Conservation (phyloP, 176 grass and related monocot genomes). For the Dactylis glomerata region DNA sequence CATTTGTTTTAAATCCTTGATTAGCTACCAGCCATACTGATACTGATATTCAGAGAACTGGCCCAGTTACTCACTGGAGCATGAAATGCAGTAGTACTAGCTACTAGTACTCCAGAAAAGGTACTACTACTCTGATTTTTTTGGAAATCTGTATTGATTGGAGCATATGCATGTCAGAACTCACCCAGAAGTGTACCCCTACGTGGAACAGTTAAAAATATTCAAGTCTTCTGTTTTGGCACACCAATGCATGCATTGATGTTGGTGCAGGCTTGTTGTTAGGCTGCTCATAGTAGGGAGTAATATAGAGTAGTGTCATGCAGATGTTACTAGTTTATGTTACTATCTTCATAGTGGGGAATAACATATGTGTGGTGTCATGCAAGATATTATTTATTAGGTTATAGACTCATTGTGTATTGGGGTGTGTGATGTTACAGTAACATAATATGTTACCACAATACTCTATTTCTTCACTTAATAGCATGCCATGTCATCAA, state of each 20-base stretch:
- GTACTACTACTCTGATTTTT: slow-evolving; percentile 15
- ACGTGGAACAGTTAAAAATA: slow-evolving; percentile 7
- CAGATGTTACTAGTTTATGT: too few relatives aligned
- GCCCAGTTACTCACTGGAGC: background rate
- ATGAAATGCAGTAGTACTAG: background rate
- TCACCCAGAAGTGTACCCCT: background rate
- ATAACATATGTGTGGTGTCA: too few relatives aligned
- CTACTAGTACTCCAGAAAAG: background rate
- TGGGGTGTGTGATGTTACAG: too few relatives aligned
- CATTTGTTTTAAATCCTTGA: background rate
- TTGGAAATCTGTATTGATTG: background rate
- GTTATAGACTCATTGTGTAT: too few relatives aligned
- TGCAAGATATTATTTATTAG: too few relatives aligned
- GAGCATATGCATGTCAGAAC: slow-evolving; percentile 27
- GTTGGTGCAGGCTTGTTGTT: slow-evolving; percentile 34
- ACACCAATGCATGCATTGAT: slow-evolving; percentile 40
- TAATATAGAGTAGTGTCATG: too few relatives aligned
- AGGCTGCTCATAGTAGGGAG: too few relatives aligned
- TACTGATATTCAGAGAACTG: background rate
- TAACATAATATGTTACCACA: too few relatives aligned
- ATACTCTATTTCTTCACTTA: too few relatives aligned
- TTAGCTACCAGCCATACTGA: background rate
- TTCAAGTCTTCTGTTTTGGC: slow-evolving; percentile 15
- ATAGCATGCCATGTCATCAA: too few relatives aligned
- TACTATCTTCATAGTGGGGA: too few relatives aligned